Base-by-base conservation (phyloP, 805 yeast genomes). In the Ogataea wickerhamii region DNA sequence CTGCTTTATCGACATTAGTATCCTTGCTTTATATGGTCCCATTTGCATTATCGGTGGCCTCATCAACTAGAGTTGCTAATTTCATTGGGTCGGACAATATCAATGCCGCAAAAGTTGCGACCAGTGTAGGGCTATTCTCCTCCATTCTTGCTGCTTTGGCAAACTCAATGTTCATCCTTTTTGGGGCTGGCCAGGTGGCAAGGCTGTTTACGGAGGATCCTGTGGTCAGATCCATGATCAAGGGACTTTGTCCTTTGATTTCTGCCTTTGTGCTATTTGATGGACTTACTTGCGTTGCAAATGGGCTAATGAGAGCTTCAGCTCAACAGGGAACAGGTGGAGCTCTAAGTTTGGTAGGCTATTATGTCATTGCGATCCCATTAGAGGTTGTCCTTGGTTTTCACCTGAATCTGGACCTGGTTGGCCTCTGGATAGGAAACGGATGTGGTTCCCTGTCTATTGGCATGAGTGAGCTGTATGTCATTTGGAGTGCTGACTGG, bases 251-350 rank as follows among this genome's bases (percentile, higher is more conserved):
- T 52, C 88, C 91, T 2, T 64, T 79, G 32, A 73, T 84, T 18
- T 76, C 88, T 1, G 47, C 79, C 2, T 73, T 81, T 47, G 87
- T 82, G 47, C 59, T 85, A 2, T 72, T 76, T 40, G 95, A 86
- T 57, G 80, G 87, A 3, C 55, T 82, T 13, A 82, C 85, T 12
- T 76, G 82, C 30, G 78, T 83, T 13, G 79, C 87, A 3, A 78
- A 82, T 28, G 93, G 89, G 1, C 71, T 82, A 24, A 62, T 86
- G 41, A 65, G 95, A 43, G 88, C 89, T 2, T 81, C 82, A 56
- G 95, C 91, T 0, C 64, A 79, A 32, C 95, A 86, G 56, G 73
- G 70, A 34, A 68, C 82, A 32, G 94, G 94, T 2, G 87, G 91
- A 0, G 47, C 74, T 10, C 65, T 85, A 35, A 86, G 84, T 51